Base-by-base conservation (phyloP, 352 stramenopile species). In the Pythium pyrilobum region DNA sequence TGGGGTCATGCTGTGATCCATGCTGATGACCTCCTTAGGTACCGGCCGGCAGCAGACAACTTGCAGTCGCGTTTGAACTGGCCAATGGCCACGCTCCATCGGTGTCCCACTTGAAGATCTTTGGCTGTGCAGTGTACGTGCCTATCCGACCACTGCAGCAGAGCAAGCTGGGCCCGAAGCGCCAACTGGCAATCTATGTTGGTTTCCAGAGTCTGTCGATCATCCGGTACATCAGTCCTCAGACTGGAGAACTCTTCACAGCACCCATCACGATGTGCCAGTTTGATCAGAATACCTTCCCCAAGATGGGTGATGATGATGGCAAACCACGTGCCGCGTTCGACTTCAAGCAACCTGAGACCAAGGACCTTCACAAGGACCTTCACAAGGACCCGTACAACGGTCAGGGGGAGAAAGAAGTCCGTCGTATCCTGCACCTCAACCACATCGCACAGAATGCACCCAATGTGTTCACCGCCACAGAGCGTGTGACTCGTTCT, bases 161-260 rank as follows among this genome's bases (percentile, higher is more conserved):
- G 36, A 56, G 5, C 7, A 66, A 61, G 41, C 29, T 60, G 2
- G 50, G 49, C 12, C 57, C 57, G 1, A 59, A 21, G 38, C 49
- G 44, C 8, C 44, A 60, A 45, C 57, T 66, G 21, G 58, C 37
- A 20, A 66, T 61, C 41, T 55, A 66, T 23, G 58, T 66, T 42
- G 58, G 58, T 43, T 66, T 53, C 23, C 24, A 56, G n/a, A 61
- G 44, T n/a, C 58, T 51, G 27, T 56, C 43, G 20, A 56, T 60
- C 37, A 43, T 66, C 28, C 29, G 50, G 1, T 66, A 66, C 23
- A 20, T 66, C 3, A 52, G 46, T 46, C 58, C 58, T 1, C 4
- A 51, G 36, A 56, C 36, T 28, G 57, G 57, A 42, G 50, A 65
- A 12, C 36, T 65, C 34, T 66, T 66, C 38, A 60, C 58, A 5